Evolutionary conservation across 2,329 filamentous ascomycete species (phyloP).

Genomic region (Tetracladium maxilliforme): DNA sequence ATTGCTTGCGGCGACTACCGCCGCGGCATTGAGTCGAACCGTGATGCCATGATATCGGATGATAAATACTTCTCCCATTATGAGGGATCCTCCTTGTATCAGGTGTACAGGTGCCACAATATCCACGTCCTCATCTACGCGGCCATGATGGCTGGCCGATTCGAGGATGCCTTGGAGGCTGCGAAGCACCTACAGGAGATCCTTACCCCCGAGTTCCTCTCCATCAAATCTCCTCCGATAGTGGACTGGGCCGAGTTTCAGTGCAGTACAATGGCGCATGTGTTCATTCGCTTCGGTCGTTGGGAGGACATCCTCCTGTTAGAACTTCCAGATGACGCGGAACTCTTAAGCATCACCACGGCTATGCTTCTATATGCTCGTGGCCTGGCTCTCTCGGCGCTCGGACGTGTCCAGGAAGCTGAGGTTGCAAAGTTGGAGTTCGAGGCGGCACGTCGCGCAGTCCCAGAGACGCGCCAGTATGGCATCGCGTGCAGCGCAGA

Average conservation of each 20-base stretch:
- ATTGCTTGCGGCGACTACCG: conserved; percentile 59
- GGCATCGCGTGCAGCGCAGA: conserved; percentile 57
- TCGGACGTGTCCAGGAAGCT: conserved; percentile 36
- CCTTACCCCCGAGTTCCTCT: conserved; percentile 47
- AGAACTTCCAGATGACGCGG: conserved; percentile 36
- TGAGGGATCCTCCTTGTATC: conserved; percentile 56
- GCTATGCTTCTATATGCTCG: conserved; percentile 56
- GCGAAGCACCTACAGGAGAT: conserved; percentile 41
- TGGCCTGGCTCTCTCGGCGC: conserved; percentile 50
- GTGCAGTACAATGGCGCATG: conserved; percentile 51
- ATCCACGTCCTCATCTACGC: conserved; percentile 65
- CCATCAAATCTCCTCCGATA: conserved; percentile 55
- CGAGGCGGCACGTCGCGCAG: conserved; percentile 27
- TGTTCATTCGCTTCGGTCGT: conserved; percentile 55
- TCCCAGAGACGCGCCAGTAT: conserved; percentile 44
- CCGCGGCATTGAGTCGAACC: conserved; percentile 50
- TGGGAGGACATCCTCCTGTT: conserved; percentile 53
- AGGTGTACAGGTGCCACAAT: conserved; percentile 60
- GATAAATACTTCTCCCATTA: conserved; percentile 48
- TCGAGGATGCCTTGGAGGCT: conserved; percentile 43
- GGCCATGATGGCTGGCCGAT: conserved; percentile 63
- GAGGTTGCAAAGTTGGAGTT: conserved; percentile 35
- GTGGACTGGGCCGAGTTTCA: conserved; percentile 67
- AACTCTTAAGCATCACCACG: conserved; percentile 54
- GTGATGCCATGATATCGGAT: conserved; percentile 51